A percentile compares a stretch with the other conserved stretches of the same genome.
Evolutionary conservation across 1,284 basidiomycete species (phyloP).

Genomic region (Puccinia hordei): DNA sequence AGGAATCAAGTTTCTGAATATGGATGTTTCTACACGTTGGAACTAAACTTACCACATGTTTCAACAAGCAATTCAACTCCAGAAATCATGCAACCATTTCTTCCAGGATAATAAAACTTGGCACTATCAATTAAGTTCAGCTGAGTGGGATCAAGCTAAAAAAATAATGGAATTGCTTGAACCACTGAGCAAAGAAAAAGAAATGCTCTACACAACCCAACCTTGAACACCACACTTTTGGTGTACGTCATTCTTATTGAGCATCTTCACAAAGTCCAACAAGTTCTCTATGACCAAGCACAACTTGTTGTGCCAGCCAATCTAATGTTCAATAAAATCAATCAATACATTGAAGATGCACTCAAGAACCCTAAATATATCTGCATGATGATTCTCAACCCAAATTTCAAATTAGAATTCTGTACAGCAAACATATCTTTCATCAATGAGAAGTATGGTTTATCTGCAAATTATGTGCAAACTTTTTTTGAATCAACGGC

Average conservation of each 20-base stretch:
- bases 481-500: no score
- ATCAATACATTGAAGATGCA: background rate
- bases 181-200: background rate
- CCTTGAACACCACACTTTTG: background rate
- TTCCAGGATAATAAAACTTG: background rate
- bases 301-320: background rate
- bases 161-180: background rate
- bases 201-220: background rate
- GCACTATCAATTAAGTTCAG: background rate
- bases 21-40: background rate
- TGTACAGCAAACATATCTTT: background rate
- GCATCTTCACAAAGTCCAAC: background rate
- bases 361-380: background rate
- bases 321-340: background rate
- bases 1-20: background rate
- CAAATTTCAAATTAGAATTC: constrained; percentile 1
- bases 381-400: background rate
- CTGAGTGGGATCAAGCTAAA: background rate
- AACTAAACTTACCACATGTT: background rate
- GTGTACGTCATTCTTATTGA: background rate
- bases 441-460: background rate
- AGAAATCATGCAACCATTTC: constrained; percentile 3
- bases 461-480: background rate
- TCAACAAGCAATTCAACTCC: background rate
- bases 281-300: constrained; percentile 2